These are phyloP conservation scores for Carex littledalei DNA, from an alignment of 176 grass and related monocot species.

Conservation along the genomic window DNA sequence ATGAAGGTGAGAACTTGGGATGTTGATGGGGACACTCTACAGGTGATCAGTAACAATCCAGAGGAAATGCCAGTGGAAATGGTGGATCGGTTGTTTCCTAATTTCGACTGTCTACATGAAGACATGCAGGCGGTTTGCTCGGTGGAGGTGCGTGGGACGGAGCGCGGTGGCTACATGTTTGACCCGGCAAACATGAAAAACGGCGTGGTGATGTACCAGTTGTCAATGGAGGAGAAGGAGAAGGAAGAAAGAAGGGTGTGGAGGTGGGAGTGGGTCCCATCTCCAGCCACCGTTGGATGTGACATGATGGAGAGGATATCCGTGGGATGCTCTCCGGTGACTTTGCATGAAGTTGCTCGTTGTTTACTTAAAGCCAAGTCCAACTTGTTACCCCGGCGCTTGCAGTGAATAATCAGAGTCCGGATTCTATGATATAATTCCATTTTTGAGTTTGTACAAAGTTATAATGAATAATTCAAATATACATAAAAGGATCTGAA, in stretches of 20 bases:
- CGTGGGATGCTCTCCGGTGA: slow-evolving; percentile 49
- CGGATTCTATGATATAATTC: too few species aligned
- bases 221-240: neutral
- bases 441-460: too few species aligned
- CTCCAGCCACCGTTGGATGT: slow-evolving; percentile 22
- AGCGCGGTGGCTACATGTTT: slow-evolving; percentile 58
- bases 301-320: slow-evolving; percentile 28
- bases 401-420: too few species aligned
- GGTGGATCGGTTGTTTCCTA: slow-evolving; percentile 36
- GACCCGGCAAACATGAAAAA: slow-evolving; percentile 47
- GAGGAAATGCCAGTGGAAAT: slow-evolving; percentile 47
- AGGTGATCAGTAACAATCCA: slow-evolving; percentile 7
- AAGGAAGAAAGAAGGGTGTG: neutral
- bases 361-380: neutral
- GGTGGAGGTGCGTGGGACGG: slow-evolving; percentile 42
- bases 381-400: neutral
- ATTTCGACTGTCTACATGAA: slow-evolving; percentile 1
- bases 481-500: too few species aligned
- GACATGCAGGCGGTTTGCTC: slow-evolving; percentile 26
- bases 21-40: slow-evolving; percentile 53
- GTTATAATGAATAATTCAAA: too few species aligned
- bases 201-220: slow-evolving; percentile 56
- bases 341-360: slow-evolving; percentile 30
- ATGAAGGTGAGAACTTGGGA: slow-evolving; percentile 53
- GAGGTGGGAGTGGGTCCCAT: slow-evolving; percentile 68